Evolutionary conservation across 306 rosid species (phyloP), one percentile per base, ranked within the genome.

Genomic region (Vigna nakashimae): DNA sequence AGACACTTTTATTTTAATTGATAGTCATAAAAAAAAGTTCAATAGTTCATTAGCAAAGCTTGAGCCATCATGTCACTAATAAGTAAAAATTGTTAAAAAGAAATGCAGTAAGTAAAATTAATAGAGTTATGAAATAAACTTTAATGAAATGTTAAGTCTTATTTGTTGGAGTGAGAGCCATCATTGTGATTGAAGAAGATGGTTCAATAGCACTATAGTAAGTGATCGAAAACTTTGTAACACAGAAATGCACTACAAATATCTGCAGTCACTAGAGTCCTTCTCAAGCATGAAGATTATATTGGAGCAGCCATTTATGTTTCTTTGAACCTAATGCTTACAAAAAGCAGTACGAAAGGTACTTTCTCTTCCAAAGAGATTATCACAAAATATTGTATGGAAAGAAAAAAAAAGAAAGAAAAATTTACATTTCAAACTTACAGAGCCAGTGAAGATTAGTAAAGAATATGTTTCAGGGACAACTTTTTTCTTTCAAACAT

Each of bases 241-340:
- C 43, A 45, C 9, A 45, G 16, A 43, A 13, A 48, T 48, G 24
- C 46, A n/a, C 46, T 49, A 28, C 28, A 50, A 69, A 69, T 50
- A 48, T 69, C n/a, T 49, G 24, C 58, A 3, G 15, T 28, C 74
- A 69, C 74, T 48, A 49, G 32, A 69, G 74, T 48, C 59, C 8
- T 43, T 69, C 50, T 43, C 15, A 18, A 10, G 40, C 56, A 69
- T 69, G 45, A 7, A 24, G 15, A 5, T 26, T 69, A 28, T 69
- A 15, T 28, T 48, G 74, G 58, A 69, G 50, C 73, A 68, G 3
- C 58, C 58, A 15, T 48, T 3, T 24, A 68, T 68, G 42, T 68
- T 46, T 68, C 58, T 69, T 16, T 69, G 45, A 69, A 28, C 43
- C 45, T 46, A 14, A 24, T 20, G 57, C 42, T 38, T 24, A 15